phyloP scores from a whole-genome alignment of 257 asterid species.

The Solanum bulbocastanum region DNA sequence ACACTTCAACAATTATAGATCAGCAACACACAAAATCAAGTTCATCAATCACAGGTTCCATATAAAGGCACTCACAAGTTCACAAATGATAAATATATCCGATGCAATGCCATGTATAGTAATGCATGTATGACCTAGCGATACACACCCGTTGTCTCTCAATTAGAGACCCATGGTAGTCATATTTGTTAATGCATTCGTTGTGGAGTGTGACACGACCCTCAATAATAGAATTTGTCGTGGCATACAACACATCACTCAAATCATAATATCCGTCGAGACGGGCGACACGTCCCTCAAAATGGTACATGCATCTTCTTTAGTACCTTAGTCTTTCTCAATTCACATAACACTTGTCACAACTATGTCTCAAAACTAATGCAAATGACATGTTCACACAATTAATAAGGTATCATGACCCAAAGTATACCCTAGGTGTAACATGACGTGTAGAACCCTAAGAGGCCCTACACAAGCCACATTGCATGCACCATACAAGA shows the following conservation, averaged over 20 bases:
- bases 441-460: background rate
- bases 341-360: background rate
- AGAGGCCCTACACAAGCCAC: background rate
- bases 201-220: background rate
- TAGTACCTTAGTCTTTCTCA: background rate
- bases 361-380: background rate
- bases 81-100: background rate
- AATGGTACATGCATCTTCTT: background rate
- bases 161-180: background rate
- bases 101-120: background rate
- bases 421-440: background rate
- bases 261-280: background rate
- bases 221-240: background rate
- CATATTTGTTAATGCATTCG: background rate
- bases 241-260: background rate
- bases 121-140: background rate
- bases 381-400: background rate
- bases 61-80: background rate
- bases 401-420: background rate
- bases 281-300: background rate
- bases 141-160: background rate
- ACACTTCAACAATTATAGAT: background rate
- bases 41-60: background rate
- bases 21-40: background rate
- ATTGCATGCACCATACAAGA: background rate